Conservation (phyloP, 2,329 filamentous ascomycete genomes). For the Claviceps fusiformis region DNA sequence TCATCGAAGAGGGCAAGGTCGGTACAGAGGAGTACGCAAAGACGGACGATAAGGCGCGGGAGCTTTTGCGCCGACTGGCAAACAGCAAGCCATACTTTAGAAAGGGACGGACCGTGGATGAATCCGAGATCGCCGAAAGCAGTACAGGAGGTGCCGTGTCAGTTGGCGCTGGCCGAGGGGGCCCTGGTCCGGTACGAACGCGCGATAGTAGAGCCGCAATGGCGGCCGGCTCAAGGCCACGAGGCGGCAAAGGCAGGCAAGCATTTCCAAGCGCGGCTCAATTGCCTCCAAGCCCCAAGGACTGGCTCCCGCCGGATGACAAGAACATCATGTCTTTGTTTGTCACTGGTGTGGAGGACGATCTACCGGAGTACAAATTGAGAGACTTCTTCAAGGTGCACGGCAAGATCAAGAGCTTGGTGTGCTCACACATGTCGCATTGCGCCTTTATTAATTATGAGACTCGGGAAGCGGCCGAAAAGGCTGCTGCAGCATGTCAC, state of each 20-base stretch:
- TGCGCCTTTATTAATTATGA: constrained; percentile 95
- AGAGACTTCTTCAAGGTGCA: constrained; percentile 81
- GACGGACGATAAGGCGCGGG: constrained; percentile 90
- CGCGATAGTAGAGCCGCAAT: constrained; percentile 44
- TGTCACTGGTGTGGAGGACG: constrained; percentile 89
- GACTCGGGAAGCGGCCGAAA: constrained; percentile 71
- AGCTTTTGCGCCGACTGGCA: constrained; percentile 71
- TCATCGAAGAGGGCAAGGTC: constrained; percentile 81
- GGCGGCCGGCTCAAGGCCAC: constrained; percentile 34
- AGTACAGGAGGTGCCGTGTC: constrained; percentile 31
- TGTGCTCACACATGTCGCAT: constrained; percentile 94
- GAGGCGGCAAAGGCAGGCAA: constrained; percentile 30
- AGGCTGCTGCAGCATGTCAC: constrained; percentile 70
- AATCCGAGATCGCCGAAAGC: constrained; percentile 25
- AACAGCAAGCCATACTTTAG: constrained; percentile 92
- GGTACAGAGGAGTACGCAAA: constrained; percentile 87
- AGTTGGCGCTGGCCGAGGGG: constrained; percentile 44
- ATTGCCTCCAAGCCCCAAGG: constrained; percentile 66
- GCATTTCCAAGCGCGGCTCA: constrained; percentile 59
- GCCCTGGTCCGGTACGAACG: constrained; percentile 67
- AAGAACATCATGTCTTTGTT: constrained; percentile 85
- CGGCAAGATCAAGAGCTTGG: constrained; percentile 79
- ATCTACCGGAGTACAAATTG: constrained; percentile 82
- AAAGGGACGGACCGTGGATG: constrained; percentile 65
- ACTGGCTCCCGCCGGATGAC: constrained; percentile 76